Percentiles rank a stretch among this genome's conserved stretches.
phyloP scores from a whole-genome alignment of 2,329 filamentous ascomycete genomes.

The Penicillium rolfsii region DNA sequence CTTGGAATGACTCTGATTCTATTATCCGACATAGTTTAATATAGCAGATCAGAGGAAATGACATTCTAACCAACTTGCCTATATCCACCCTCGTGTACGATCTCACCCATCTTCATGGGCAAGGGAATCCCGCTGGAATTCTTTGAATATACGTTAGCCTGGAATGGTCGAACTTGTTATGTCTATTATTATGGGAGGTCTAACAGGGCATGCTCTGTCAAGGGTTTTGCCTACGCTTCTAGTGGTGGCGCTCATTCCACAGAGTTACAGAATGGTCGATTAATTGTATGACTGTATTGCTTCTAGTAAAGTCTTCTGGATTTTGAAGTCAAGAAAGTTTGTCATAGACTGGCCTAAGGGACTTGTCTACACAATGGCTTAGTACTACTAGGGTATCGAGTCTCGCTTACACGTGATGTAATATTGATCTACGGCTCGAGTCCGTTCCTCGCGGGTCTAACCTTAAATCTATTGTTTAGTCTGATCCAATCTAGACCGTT shows the following conservation, averaged over 20 bases:
- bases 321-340: too few species aligned
- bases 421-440: not conserved
- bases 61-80: conserved; percentile 7
- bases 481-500: not conserved
- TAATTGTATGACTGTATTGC: not conserved
- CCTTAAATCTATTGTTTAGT: not conserved
- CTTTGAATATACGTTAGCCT: conserved; percentile 19
- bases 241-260: not conserved
- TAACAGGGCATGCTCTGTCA: not conserved
- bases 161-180: conserved; percentile 16
- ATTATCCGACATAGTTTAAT: not conserved
- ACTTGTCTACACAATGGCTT: too few species aligned
- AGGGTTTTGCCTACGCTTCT: not conserved
- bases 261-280: too few species aligned
- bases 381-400: too few species aligned
- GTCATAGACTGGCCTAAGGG: too few species aligned
- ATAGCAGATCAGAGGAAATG: not conserved
- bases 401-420: not conserved
- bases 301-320: not conserved
- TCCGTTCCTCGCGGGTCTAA: not conserved
- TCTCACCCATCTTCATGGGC: conserved; percentile 3
- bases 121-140: conserved; percentile 13
- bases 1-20: not conserved
- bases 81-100: conserved; percentile 15
- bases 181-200: not conserved